Base-by-base conservation (phyloP, 23 red algal species). In the Gracilaria domingensis region DNA sequence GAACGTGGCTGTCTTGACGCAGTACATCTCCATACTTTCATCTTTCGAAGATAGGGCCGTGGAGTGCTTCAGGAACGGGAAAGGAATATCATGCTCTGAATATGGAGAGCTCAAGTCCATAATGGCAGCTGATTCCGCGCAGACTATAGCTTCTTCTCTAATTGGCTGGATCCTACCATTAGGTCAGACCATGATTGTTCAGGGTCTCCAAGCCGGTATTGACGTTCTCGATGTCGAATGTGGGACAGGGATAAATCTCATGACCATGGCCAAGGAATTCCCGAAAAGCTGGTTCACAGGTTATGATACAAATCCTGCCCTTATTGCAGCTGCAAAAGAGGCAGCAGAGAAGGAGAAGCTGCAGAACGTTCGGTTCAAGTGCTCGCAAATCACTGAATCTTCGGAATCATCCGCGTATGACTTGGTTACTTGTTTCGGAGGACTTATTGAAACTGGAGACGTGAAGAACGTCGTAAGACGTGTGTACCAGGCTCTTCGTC, bases 151-250 rank as follows among this genome's bases (percentile, higher is more conserved):
- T 29, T 72, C 81, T 48, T 87, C 81, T 28, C 82, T 94, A 23
- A 59, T 94, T 59, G 81, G 71, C 29, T 94, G 81, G 81, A 94
- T 94, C 39, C 66, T 91, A n/a, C 88, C 88, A 1, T 34, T 91
- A 11, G 72, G 50, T 35, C 65, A 83, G 65, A 59, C 54, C 25
- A 49, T 55, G 42, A 50, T 91, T 47, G 33, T 83, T n/a, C 42
- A 83, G 39, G 88, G 59, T 9, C 72, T 94, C 26, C 47, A 54
- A 20, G 67, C 37, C 1, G 91, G 91, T 17, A 86, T 86, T 51
- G 91, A 94, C 36, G 91, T 94, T 28, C 61, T 94, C 36, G 91
- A 87, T n/a, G 71, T 94, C 25, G 80, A 87, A 59, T 86, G 91
- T 69, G 91, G 91, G 21, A 73, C 81, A 32, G 91, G 91, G 13